phyloP scores from a whole-genome alignment of 305 asterid genomes.

The Solanum hybrid region DNA sequence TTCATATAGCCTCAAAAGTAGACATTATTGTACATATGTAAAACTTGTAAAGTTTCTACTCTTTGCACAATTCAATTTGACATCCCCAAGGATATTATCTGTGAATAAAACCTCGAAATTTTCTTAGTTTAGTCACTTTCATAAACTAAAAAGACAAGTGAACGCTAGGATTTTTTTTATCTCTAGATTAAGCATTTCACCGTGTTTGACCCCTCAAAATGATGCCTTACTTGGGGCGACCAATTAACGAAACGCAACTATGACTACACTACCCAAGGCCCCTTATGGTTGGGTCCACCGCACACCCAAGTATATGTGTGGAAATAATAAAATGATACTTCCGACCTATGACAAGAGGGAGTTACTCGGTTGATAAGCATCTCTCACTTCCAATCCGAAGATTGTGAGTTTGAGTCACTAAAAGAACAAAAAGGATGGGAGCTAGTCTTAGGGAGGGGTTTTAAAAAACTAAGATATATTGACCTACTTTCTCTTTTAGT shows the following conservation, averaged over 20 bases:
- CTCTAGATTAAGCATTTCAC: neutral
- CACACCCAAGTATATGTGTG: neutral
- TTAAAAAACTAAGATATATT: no score
- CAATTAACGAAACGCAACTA: neutral
- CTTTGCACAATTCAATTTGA: neutral
- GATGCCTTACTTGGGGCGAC: neutral
- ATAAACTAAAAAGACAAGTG: neutral
- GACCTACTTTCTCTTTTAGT: neutral
- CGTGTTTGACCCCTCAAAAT: neutral
- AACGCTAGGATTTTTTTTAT: neutral
- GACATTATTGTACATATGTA: conserved; percentile 15
- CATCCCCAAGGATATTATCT: neutral
- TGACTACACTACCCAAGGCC: neutral
- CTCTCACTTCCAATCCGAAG: neutral
- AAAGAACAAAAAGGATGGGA: neutral
- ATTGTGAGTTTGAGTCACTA: neutral
- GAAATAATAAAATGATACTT: neutral
- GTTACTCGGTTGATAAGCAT: neutral
- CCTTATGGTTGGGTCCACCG: neutral
- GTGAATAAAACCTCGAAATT: neutral
- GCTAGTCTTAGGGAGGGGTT: neutral
- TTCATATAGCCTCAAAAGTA: conserved; percentile 1
- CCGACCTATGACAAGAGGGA: neutral
- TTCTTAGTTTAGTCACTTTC: neutral
- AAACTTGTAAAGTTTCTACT: conserved; percentile 1